These are phyloP conservation scores for Irpex rosettiformis DNA, from an alignment of 1,284 basidiomycete species.

Conservation along the genomic window DNA sequence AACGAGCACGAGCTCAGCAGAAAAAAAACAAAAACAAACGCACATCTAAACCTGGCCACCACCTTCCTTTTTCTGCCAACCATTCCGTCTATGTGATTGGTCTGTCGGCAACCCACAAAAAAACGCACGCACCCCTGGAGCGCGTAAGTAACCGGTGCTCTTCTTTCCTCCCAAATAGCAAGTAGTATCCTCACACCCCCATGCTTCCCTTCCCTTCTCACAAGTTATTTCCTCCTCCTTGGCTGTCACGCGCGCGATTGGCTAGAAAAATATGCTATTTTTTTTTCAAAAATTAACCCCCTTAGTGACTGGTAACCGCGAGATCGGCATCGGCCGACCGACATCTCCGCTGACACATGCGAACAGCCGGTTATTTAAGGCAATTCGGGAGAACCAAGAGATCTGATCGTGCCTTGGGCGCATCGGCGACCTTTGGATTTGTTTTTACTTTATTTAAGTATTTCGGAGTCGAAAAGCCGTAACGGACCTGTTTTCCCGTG, in stretches of 20 bases:
- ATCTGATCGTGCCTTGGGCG: background rate
- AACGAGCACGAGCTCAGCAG: background rate
- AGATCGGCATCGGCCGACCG: background rate
- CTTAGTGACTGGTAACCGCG: too few relatives aligned
- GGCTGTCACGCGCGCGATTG: background rate
- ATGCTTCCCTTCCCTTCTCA: background rate
- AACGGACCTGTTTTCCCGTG: too few relatives aligned
- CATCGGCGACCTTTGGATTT: background rate
- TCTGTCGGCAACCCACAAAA: background rate
- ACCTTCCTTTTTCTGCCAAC: background rate
- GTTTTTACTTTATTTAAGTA: background rate
- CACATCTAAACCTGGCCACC: background rate
- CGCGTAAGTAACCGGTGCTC: background rate
- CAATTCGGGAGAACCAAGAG: background rate
- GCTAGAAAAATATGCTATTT: too few relatives aligned
- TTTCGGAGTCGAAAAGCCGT: too few relatives aligned
- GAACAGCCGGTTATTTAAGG: too few relatives aligned
- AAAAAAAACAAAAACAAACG: too few relatives aligned
- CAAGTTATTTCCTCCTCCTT: too few relatives aligned
- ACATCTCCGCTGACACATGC: too few relatives aligned
- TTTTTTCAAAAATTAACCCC: too few relatives aligned
- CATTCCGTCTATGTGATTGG: background rate
- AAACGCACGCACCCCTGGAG: background rate
- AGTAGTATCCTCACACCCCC: too few relatives aligned
- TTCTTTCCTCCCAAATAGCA: too few relatives aligned